Base-by-base conservation (phyloP, 2,329 filamentous ascomycete species). In the Tolypocladium amazonense region DNA sequence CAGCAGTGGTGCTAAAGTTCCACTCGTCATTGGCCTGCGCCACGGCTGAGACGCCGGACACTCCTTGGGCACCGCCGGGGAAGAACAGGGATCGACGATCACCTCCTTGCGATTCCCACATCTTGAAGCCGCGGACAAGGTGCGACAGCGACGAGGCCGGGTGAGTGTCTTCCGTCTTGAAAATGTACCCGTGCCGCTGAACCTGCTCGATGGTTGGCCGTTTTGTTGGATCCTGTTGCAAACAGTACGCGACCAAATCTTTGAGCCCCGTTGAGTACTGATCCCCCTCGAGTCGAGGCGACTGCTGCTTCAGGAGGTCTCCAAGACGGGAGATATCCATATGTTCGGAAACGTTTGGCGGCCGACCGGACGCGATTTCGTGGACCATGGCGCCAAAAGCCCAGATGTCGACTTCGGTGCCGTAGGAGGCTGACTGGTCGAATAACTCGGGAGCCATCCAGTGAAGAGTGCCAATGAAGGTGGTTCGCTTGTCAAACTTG, bases 371-470 rank as follows among this genome's bases (percentile, higher is more conserved):
- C 1, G 90, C 89, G 71, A 93, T 89, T 72, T 94, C 90, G 67
- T 85, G 91, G 1, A 91, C 79, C 71, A 92, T 88, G 62, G 89
- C 88, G 1, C 90, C 90, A 69, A 90, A 92, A 2, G 90, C 89
- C 90, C 90, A 94, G 57, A 92, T 91, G 66, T 94, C 90, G 52
- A 88, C 85, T 67, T 88, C 86, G 18, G 85, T 87, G 61, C 87
- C 87, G 69, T 89, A 89, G 6, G 85, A 84, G 12, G 81, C 78
- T 4, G 81, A 77, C 43, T 82, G 78, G 60, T 87, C 83, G 65
- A 89, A 87, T 15, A 93, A 79, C 67, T 94, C 90, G 0, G 88
- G 89, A 0, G 90, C 88, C 89, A 94, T 92, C 88, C 89, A 94
- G 72, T 92, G 86, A 3, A 88, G 87, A 0, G 90, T 94, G 27